Evolutionary conservation across 768 basidiomycete species (phyloP).

Genomic region (Kwoniella bestiolae): DNA sequence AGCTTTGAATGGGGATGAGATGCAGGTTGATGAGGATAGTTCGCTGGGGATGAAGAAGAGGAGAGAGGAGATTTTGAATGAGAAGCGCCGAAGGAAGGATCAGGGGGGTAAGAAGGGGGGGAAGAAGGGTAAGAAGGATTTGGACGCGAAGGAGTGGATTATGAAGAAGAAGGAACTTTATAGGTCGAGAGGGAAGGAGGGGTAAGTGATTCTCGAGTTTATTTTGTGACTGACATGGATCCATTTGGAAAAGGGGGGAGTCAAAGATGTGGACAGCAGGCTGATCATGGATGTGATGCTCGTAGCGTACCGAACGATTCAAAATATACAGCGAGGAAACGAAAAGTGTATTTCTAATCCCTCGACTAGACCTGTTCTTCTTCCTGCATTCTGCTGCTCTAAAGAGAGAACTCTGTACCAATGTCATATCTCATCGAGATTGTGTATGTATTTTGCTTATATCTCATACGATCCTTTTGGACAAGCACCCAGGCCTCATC

Average conservation of each 20-base stretch:
- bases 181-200: constrained; percentile 57
- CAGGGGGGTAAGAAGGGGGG: constrained; percentile 68
- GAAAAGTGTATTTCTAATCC: constrained; percentile 73
- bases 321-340: constrained; percentile 86
- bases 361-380: not conserved
- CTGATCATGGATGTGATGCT: constrained; percentile 80
- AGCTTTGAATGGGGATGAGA: constrained; percentile 67
- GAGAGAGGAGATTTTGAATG: constrained; percentile 62
- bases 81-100: constrained; percentile 73
- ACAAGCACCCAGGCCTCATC: too few species aligned
- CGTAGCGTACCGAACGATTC: constrained; percentile 68
- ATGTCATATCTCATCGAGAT: not conserved
- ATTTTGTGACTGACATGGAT: constrained; percentile 12
- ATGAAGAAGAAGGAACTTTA: constrained; percentile 85
- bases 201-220: constrained; percentile 60
- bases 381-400: not conserved
- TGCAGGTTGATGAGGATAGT: constrained; percentile 59
- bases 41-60: constrained; percentile 31
- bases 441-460: not conserved
- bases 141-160: constrained; percentile 80
- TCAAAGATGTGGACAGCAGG: not conserved
- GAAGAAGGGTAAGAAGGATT: constrained; percentile 64
- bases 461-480: too few species aligned
- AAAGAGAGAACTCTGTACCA: too few species aligned
- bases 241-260: not conserved